phyloP scores from a whole-genome alignment of 1,284 basidiomycete genomes.

The Pseudozyma thailandica region DNA sequence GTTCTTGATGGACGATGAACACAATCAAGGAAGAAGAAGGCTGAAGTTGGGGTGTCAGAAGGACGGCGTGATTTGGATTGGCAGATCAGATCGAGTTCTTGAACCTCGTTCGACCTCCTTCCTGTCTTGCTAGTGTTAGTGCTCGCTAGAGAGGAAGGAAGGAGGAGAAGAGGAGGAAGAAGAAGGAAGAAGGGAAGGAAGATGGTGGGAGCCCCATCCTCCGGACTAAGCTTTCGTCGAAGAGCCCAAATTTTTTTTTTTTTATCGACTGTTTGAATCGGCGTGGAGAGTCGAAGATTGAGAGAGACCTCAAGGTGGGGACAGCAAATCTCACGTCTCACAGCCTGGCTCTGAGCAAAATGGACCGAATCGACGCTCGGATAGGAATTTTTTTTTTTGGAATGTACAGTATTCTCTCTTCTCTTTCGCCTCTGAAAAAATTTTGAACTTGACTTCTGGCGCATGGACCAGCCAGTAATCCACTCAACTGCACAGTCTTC shows the following conservation, averaged over 20 bases:
- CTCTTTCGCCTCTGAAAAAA: not conserved
- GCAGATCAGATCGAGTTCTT: constrained; percentile 51
- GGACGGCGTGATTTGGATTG: constrained; percentile 42
- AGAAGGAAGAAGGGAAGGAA: constrained; percentile 51
- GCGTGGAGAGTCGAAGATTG: too few species aligned
- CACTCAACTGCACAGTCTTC: too few species aligned
- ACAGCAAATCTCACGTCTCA: not conserved
- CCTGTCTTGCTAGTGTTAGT: constrained; percentile 53
- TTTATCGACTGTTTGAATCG: too few species aligned
- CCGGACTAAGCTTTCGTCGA: constrained; percentile 26
- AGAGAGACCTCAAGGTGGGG: too few species aligned
- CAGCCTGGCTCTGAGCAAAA: not conserved
- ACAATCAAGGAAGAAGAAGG: constrained; percentile 44
- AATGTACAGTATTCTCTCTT: not conserved
- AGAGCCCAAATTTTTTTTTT: constrained; percentile 2
- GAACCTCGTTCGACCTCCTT: constrained; percentile 56
- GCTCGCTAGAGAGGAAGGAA: constrained; percentile 55
- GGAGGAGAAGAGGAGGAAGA: constrained; percentile 44
- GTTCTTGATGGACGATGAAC: constrained; percentile 37
- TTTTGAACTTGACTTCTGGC: not conserved
- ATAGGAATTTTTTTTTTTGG: not conserved
- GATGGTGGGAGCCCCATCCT: constrained; percentile 41
- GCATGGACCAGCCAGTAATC: constrained; percentile 1
- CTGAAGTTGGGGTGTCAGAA: constrained; percentile 27
- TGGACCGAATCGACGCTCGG: not conserved